Evolutionary conservation across 805 yeast genomes (phyloP), one percentile per base, ranked within the genome.

Genomic region (Metschnikowia continentalis): DNA sequence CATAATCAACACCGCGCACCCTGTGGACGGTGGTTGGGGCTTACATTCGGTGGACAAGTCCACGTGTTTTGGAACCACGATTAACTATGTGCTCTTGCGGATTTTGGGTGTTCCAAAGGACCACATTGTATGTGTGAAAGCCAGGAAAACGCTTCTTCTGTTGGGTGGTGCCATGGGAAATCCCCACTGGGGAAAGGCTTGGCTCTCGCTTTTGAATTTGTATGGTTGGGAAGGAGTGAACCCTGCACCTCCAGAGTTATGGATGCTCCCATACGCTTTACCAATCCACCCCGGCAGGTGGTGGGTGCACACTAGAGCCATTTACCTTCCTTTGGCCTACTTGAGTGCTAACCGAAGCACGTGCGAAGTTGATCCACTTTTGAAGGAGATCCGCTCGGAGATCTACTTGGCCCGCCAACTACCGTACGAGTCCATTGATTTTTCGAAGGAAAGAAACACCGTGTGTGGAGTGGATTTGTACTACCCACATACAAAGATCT

Each of bases 21-120:
- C 97, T 0, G 96, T 91, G 0, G 99, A 94, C 67, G 99, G 99
- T n/a, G 99, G 99, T 2, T 94, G 99, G 99, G 99, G 99, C 0
- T 74, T 94, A 36, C 97, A 94, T 65, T 81, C 90, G 4, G 83
- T 82, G 47, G 99, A 94, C 65, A 94, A 92, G 65, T 84, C 94
- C 7, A 94, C 99, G 0, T 94, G 94, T 58, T 91, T 91, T 66
- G 99, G 99, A 5, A 94, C 99, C 1, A 76, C 88, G 0, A 78
- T 94, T 58, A 91, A 90, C 67, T 94, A 94, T 66, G 85, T 92
- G 6, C 71, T 74, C n/a, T 72, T 94, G 53, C 77, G 99, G 54
- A 67, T 94, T 13, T 69, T 92, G 46, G 99, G 99, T 0, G 63
- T 94, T 58, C 69, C 80, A 1, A 73, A 80, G 1, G 81, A 81